Conservation (phyloP, 169 alveolate species). For the Toxoplasma gondii region DNA sequence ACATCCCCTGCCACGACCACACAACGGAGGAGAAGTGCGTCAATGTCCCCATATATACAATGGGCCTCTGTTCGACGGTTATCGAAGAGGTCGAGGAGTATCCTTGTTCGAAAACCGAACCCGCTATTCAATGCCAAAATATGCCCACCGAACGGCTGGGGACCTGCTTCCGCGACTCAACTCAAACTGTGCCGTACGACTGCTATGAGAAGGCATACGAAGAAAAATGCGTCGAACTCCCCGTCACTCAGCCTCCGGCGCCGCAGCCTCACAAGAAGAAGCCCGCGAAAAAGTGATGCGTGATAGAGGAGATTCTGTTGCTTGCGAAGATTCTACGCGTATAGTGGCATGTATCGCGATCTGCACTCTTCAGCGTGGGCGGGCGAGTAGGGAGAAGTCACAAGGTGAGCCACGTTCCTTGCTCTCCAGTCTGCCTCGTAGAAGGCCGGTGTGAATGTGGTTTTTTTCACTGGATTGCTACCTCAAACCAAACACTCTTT, state of each 20-base stretch:
- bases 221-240: conserved; percentile 64
- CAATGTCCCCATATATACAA: conserved; percentile 58
- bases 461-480: not conserved
- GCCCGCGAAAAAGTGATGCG: conserved; percentile 11
- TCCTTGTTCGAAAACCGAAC: conserved; percentile 63
- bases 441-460: not conserved
- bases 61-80: conserved; percentile 65
- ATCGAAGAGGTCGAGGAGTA: conserved; percentile 58
- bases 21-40: conserved; percentile 62
- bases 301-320: not conserved
- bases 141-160: conserved; percentile 49
- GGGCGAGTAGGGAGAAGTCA: not conserved
- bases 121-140: conserved; percentile 49
- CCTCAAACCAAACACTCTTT: not conserved
- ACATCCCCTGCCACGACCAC: conserved; percentile 61
- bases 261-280: conserved; percentile 44
- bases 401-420: not conserved
- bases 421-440: not conserved
- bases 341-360: no score
- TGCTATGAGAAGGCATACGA: conserved; percentile 66
- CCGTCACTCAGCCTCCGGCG: conserved; percentile 62
- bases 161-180: conserved; percentile 59
- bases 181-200: conserved; percentile 57
- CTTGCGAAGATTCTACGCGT: not conserved
- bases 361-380: not conserved